Percentiles rank a stretch among this genome's conserved stretches.
phyloP scores from a whole-genome alignment of 768 basidiomycete genomes.

The Krasilnikovozyma curviuscula region DNA sequence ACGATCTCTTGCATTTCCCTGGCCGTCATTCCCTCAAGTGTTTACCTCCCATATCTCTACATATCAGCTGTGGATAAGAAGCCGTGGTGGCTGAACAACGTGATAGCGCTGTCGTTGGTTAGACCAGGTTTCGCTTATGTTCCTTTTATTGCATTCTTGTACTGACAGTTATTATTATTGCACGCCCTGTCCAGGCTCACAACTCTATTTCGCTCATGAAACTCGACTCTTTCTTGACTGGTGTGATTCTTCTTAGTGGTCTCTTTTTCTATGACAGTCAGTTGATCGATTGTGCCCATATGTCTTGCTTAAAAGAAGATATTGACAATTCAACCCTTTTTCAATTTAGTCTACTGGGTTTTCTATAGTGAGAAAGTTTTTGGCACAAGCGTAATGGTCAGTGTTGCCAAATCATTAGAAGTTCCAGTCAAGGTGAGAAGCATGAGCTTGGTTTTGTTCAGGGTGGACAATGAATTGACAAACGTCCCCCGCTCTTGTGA shows the following conservation, averaged over 20 bases:
- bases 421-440: conserved; percentile 64
- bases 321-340: background rate
- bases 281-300: conserved; percentile 36
- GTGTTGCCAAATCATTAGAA: conserved; percentile 69
- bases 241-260: conserved; percentile 57
- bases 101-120: conserved; percentile 22
- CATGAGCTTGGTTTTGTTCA: background rate
- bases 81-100: conserved; percentile 55
- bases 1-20: conserved; percentile 31
- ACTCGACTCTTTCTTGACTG: conserved; percentile 77
- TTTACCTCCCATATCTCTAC: conserved; percentile 44
- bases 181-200: too few species aligned
- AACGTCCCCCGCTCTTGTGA: background rate
- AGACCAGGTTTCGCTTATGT: background rate
- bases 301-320: background rate
- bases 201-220: conserved; percentile 60
- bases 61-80: conserved; percentile 37
- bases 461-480: background rate
- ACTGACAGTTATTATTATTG: too few species aligned
- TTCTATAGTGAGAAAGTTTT: conserved; percentile 44
- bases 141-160: conserved; percentile 38
- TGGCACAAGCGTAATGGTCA: conserved; percentile 27
- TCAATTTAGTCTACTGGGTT: conserved; percentile 28
- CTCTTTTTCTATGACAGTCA: conserved; percentile 86
- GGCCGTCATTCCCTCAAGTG: conserved; percentile 18